A percentile compares a stretch with the other conserved stretches of the same genome.
Evolutionary conservation across 2,329 filamentous ascomycete species (phyloP).

Genomic region (Pochonia chlamydosporia): DNA sequence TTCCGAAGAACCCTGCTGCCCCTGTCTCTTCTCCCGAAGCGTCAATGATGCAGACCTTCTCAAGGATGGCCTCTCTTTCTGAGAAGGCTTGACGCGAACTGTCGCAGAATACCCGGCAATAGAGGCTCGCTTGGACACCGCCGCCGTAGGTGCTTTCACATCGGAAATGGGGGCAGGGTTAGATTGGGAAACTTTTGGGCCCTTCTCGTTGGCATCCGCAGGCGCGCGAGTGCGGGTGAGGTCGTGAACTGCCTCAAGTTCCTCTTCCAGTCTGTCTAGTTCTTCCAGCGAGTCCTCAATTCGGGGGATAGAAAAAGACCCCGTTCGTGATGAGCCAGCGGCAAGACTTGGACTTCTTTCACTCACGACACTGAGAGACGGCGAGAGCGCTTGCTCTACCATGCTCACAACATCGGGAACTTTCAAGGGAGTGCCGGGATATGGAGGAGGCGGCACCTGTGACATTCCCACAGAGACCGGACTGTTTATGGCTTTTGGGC

Average conservation of each 20-base stretch:
- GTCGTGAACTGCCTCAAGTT: constrained; percentile 48
- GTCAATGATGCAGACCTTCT: constrained; percentile 38
- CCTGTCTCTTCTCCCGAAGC: constrained; percentile 22
- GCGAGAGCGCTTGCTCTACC: constrained; percentile 26
- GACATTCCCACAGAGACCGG: constrained; percentile 6
- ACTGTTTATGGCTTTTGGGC: constrained; percentile 6
- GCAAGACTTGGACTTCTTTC: constrained; percentile 28
- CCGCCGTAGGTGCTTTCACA: constrained; percentile 12
- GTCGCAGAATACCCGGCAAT: constrained; percentile 31
- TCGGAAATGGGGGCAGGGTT: constrained; percentile 12
- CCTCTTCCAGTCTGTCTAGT: constrained; percentile 55
- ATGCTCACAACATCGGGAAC: constrained; percentile 22
- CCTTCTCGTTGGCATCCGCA: constrained; percentile 15
- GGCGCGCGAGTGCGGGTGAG: constrained; percentile 29
- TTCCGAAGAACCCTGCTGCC: constrained; percentile 10
- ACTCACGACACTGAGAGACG: constrained; percentile 23
- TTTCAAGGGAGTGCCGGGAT: constrained; percentile 20
- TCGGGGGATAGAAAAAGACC: constrained; percentile 34
- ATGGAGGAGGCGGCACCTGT: constrained; percentile 14
- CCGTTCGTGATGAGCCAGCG: constrained; percentile 23
- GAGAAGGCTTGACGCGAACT: constrained; percentile 34
- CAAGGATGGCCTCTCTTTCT: constrained; percentile 29
- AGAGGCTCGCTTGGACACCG: constrained; percentile 20
- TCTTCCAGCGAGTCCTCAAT: constrained; percentile 62
- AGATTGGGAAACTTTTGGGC: constrained; percentile 7